A percentile compares a stretch with the other conserved stretches of the same genome.
phyloP scores from a whole-genome alignment of 176 grass and related monocot species.

The Avena eriantha region DNA sequence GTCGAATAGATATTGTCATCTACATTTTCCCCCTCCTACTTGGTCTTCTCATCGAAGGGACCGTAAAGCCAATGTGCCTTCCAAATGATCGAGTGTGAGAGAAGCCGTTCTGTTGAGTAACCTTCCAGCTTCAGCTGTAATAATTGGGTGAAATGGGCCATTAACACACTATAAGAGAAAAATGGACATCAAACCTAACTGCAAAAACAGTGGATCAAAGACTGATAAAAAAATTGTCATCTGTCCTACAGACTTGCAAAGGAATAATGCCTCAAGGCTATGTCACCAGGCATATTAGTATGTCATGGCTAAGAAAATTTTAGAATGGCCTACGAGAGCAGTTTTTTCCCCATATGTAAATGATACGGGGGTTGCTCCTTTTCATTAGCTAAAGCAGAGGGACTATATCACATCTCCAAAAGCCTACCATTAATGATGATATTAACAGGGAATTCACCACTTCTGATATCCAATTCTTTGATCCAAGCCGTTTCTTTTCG shows the following conservation, averaged over 20 bases:
- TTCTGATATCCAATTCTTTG: not conserved
- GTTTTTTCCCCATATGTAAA: not conserved
- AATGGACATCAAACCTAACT: slow-evolving; percentile 1
- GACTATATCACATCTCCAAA: not conserved
- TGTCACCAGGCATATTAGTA: not conserved
- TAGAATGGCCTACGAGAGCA: not conserved
- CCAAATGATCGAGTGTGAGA: slow-evolving; percentile 83
- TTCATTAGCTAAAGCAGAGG: not conserved
- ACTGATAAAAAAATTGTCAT: not conserved
- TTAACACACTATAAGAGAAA: not conserved
- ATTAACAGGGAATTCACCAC: not conserved
- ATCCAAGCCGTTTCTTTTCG: not conserved
- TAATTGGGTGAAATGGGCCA: not conserved
- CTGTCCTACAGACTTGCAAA: not conserved
- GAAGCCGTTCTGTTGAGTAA: slow-evolving; percentile 76
- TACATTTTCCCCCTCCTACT: slow-evolving; percentile 40
- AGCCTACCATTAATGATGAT: not conserved
- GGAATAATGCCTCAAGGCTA: not conserved
- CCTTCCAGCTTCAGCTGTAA: slow-evolving; percentile 64
- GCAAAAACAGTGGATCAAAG: not conserved
- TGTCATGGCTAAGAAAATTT: not conserved
- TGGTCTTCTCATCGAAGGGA: slow-evolving; percentile 53
- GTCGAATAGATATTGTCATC: not conserved
- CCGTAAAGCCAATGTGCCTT: slow-evolving; percentile 73
- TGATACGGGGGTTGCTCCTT: not conserved